These are phyloP conservation scores for Ustilago curta DNA, from an alignment of 1,284 basidiomycete species.

Conservation along the genomic window DNA sequence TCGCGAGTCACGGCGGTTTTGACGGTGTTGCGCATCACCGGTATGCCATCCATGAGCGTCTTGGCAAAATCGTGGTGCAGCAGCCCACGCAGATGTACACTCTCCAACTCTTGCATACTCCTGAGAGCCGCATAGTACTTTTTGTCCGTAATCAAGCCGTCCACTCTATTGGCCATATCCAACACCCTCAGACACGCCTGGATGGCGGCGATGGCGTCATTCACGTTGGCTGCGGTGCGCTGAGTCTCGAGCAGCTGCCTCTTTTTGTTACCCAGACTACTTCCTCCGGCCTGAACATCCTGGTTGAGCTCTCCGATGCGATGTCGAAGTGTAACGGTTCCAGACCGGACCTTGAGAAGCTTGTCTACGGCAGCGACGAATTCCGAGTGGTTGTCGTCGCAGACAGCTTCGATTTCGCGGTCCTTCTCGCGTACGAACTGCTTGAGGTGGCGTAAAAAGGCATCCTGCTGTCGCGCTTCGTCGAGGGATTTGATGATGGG, in stretches of 20 bases:
- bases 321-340: conserved; percentile 73
- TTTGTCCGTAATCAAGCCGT: conserved; percentile 86
- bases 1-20: conserved; percentile 93
- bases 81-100: conserved; percentile 83
- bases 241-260: conserved; percentile 78
- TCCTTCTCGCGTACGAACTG: conserved; percentile 92
- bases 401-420: conserved; percentile 93
- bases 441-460: conserved; percentile 87
- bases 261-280: conserved; percentile 61
- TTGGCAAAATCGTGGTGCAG: conserved; percentile 93
- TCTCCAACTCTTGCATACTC: conserved; percentile 75
- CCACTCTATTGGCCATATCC: conserved; percentile 93
- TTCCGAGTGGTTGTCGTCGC: conserved; percentile 95
- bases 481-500: conserved; percentile 76
- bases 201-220: conserved; percentile 93
- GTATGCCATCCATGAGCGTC: conserved; percentile 89
- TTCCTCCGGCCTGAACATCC: conserved; percentile 71
- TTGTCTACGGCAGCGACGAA: conserved; percentile 96
- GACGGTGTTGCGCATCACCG: conserved; percentile 87
- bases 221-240: conserved; percentile 90
- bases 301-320: conserved; percentile 74
- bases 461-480: conserved; percentile 87
- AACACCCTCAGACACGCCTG: conserved; percentile 91
- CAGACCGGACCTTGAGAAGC: conserved; percentile 88
- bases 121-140: conserved; percentile 93